These are phyloP conservation scores for Inonotus hispidus DNA, from an alignment of 1,284 basidiomycete genomes.

Conservation along the genomic window DNA sequence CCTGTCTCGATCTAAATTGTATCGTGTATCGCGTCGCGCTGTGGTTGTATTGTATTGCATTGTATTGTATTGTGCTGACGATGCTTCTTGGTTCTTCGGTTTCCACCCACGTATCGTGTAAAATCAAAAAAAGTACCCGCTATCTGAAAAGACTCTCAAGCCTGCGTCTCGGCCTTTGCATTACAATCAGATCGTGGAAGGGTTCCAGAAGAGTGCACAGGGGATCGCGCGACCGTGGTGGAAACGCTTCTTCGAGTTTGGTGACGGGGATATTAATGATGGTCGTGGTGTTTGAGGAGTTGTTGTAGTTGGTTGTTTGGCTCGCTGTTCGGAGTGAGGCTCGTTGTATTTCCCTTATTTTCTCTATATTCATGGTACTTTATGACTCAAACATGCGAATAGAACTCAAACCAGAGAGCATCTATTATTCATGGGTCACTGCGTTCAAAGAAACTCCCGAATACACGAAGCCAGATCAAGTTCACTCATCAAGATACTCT, in stretches of 20 bases:
- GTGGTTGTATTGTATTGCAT: background rate
- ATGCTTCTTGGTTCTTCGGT: background rate
- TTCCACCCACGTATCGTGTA: background rate
- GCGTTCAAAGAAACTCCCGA: background rate
- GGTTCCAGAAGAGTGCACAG: slow-evolving; percentile 62
- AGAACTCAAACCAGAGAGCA: too few species aligned
- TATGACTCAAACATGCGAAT: too few species aligned
- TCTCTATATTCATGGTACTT: background rate
- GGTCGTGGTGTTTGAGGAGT: too few species aligned
- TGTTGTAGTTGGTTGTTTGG: background rate
- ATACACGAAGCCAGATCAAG: background rate
- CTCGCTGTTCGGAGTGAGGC: background rate
- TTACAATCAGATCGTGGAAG: slow-evolving; percentile 65
- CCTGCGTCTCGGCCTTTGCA: slow-evolving; percentile 66
- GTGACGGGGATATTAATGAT: slow-evolving; percentile 34
- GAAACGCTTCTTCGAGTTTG: slow-evolving; percentile 76
- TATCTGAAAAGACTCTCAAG: slow-evolving; percentile 54
- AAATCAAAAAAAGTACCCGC: slow-evolving; percentile 43
- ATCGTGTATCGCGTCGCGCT: too few species aligned
- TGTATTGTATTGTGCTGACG: background rate
- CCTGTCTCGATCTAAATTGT: background rate
- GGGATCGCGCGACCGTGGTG: slow-evolving; percentile 75
- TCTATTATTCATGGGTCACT: too few species aligned
- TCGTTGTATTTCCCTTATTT: background rate
- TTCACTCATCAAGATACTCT: slow-evolving; percentile 51